Conservation (phyloP, 2,329 filamentous ascomycete species). For the Cryphonectria nitschkei region DNA sequence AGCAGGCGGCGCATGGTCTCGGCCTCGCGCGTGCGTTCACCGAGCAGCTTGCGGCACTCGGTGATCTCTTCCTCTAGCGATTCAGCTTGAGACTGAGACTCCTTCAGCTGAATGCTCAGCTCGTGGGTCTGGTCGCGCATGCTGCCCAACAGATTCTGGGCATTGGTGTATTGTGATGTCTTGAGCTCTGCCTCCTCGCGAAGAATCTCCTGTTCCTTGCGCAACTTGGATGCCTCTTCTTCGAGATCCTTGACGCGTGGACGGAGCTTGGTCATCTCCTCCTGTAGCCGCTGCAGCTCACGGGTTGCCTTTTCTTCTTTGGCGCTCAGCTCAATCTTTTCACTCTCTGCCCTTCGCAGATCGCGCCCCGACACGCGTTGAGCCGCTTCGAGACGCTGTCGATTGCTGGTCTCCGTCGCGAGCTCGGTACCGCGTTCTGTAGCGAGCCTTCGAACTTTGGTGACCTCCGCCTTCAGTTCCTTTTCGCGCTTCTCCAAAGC, state of each 20-base stretch:
- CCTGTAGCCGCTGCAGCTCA: conserved; percentile 73
- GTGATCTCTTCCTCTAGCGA: conserved; percentile 89
- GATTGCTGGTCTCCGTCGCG: conserved; percentile 71
- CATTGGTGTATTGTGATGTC: conserved; percentile 80
- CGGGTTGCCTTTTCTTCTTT: conserved; percentile 70
- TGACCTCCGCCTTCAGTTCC: conserved; percentile 76
- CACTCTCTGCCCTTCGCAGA: conserved; percentile 74
- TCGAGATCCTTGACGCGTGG: conserved; percentile 69
- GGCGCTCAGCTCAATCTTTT: conserved; percentile 77
- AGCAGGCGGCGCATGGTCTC: conserved; percentile 93
- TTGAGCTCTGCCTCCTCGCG: conserved; percentile 85
- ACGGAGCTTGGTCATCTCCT: conserved; percentile 71
- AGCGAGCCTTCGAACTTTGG: conserved; percentile 69
- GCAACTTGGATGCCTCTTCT: conserved; percentile 70
- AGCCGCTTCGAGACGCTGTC: conserved; percentile 77
- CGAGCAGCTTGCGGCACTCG: conserved; percentile 83
- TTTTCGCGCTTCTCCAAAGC: conserved; percentile 82
- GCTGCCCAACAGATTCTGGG: conserved; percentile 82
- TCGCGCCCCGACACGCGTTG: conserved; percentile 76
- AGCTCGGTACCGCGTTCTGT: conserved; percentile 79
- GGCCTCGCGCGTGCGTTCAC: conserved; percentile 85
- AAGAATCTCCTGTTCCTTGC: conserved; percentile 67
- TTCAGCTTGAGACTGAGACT: conserved; percentile 79
- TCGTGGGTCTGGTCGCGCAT: conserved; percentile 94
- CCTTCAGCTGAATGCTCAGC: conserved; percentile 87